These are phyloP conservation scores for Lophiotrema nucula DNA, from an alignment of 495 filamentous ascomycete species.

Conservation along the genomic window DNA sequence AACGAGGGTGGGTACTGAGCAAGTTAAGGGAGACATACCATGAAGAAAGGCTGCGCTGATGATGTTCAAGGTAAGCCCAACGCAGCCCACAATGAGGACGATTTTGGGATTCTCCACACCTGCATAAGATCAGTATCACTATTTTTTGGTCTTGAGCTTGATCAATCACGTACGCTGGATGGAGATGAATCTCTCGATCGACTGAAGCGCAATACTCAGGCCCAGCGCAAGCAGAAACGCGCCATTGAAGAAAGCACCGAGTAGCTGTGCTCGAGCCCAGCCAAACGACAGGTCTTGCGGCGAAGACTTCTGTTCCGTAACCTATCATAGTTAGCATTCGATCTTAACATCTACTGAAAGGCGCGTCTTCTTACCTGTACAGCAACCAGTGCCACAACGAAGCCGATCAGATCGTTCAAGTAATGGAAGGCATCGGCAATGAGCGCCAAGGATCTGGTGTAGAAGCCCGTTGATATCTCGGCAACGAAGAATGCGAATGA, in stretches of 20 bases:
- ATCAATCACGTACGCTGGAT: slow-evolving; percentile 44
- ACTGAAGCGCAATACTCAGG: slow-evolving; percentile 33
- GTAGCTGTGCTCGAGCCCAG: slow-evolving; percentile 34
- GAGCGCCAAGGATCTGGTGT: slow-evolving; percentile 36
- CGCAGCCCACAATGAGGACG: slow-evolving; percentile 39
- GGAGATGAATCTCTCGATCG: slow-evolving; percentile 36
- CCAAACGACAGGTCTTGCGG: slow-evolving; percentile 50
- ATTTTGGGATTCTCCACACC: slow-evolving; percentile 29
- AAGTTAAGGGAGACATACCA: slow-evolving; percentile 5
- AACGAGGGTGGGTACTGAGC: not conserved
- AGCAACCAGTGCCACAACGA: slow-evolving; percentile 32
- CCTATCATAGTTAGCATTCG: slow-evolving; percentile 4
- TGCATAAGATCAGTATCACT: slow-evolving; percentile 1
- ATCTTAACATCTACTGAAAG: not conserved
- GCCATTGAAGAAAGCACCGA: slow-evolving; percentile 40
- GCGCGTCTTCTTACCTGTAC: slow-evolving; percentile 2
- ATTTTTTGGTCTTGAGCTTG: not conserved
- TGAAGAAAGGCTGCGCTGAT: slow-evolving; percentile 31
- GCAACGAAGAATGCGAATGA: slow-evolving; percentile 53
- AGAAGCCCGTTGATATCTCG: slow-evolving; percentile 48
- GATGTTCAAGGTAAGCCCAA: slow-evolving; percentile 28
- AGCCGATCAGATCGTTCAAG: slow-evolving; percentile 36
- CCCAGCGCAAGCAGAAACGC: slow-evolving; percentile 36
- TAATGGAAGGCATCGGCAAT: slow-evolving; percentile 40
- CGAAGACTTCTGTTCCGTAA: slow-evolving; percentile 31